Base-by-base conservation (phyloP, 805 yeast species). In the Yamadazyma laniorum region DNA sequence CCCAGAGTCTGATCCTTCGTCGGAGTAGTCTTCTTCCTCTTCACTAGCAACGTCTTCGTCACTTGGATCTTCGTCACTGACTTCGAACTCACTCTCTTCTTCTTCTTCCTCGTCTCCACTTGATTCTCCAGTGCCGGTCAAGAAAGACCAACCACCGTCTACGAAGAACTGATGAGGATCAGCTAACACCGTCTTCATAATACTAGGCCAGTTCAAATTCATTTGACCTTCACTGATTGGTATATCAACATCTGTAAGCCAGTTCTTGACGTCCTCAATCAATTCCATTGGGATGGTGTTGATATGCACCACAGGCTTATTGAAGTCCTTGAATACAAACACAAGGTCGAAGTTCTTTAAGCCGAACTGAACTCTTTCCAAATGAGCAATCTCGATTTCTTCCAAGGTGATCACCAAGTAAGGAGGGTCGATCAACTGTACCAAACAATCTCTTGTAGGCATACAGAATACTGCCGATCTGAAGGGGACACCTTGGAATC, bases 241-340 rank as follows among this genome's bases (percentile, higher is more conserved):
- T 47, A 93, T 85, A 60, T 93, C 99, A 56, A 93, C 95, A 59
- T 93, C 95, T n/a, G 95, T 87, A 43, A 93, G 71, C 99, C 99
- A 93, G 35, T 87, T 88, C 62, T 91, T 93, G 45, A 93, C 85
- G 57, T 85, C 91, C 58, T 93, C 99, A 40, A 93, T 67, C 37
- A 85, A 74, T 53, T 85, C 95, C 78, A 89, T 87, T 25, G 98
- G 97, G 43, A 93, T 88, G 3, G 98, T 89, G 61, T 91, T 91
- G 47, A 93, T 80, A 60, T 91, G 97, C 15, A 86, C 86, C 8
- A 88, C 96, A 1, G 97, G 87, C 53, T 75, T 80, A 45, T 74
- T 70, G 61, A 89, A 90, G 62, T 93, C 98, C 61, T 90, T 91
- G 67, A 85, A 91, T 2, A 93, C 90, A 62, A 93, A 89, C n/a